A percentile compares a stretch with the other conserved stretches of the same genome.
Evolutionary conservation across 257 asterid genomes (phyloP).

Genomic region (Solanum sejunctum): DNA sequence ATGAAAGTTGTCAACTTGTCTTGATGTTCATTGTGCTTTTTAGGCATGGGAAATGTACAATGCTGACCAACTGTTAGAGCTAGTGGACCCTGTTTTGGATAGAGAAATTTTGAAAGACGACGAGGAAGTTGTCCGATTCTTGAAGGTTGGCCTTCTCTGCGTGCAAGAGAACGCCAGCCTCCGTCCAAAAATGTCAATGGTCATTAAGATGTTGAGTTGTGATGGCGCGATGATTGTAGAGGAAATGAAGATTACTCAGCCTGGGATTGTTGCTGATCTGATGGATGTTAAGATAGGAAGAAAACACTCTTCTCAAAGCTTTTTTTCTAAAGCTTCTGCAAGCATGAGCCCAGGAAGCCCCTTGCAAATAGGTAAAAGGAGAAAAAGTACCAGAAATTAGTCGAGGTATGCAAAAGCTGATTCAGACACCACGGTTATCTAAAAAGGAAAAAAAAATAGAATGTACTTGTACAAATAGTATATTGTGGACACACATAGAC

Average conservation of each 20-base stretch:
- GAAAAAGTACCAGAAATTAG: not conserved
- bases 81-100: conserved; percentile 41
- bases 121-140: conserved; percentile 35
- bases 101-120: conserved; percentile 24
- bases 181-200: conserved; percentile 58
- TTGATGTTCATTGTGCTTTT: not conserved
- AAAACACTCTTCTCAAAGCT: conserved; percentile 22
- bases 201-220: conserved; percentile 43
- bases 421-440: not conserved
- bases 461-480: not conserved
- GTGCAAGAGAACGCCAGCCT: conserved; percentile 55
- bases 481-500: not conserved
- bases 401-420: not conserved
- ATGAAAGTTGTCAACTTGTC: not conserved
- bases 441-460: not conserved
- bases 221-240: conserved; percentile 14
- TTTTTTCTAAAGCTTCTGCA: conserved; percentile 37
- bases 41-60: conserved; percentile 70
- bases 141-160: conserved; percentile 61
- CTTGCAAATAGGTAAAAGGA: not conserved
- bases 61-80: conserved; percentile 16
- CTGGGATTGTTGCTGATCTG: conserved; percentile 58
- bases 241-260: conserved; percentile 26
- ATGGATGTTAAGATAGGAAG: conserved; percentile 44
- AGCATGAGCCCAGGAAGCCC: conserved; percentile 19